A percentile compares a stretch with the other conserved stretches of the same genome.
Conservation (phyloP, 352 stramenopile genomes). For the Globisporangium lucens region DNA sequence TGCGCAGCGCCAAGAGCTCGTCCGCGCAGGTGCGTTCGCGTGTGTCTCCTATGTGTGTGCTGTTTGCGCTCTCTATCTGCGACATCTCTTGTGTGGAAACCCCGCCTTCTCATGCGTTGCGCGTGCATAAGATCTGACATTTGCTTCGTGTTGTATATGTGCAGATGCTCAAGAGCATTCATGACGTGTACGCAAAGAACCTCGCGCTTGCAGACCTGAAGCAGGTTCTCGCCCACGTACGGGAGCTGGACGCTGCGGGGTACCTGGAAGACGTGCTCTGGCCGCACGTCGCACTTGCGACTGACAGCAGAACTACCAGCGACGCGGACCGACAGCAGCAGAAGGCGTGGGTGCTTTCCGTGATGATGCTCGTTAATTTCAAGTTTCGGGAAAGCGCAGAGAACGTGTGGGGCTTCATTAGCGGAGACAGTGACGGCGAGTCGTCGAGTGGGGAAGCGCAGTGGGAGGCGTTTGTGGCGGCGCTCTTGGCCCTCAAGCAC, state of each 20-base stretch:
- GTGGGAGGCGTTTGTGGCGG: constrained; percentile 38
- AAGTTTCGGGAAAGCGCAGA: constrained; percentile 11
- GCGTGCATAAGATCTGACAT: neutral
- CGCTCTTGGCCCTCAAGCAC: constrained; percentile 28
- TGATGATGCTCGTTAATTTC: constrained; percentile 43
- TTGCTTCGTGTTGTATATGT: neutral
- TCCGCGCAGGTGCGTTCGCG: constrained; percentile 8
- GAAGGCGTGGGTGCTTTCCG: constrained; percentile 38
- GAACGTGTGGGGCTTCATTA: constrained; percentile 15
- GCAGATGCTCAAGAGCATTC: constrained; percentile 21
- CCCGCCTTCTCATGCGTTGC: no score
- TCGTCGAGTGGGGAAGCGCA: constrained; percentile 6
- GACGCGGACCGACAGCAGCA: constrained; percentile 35
- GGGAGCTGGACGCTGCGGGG: constrained; percentile 21
- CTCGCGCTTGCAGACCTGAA: constrained; percentile 22
- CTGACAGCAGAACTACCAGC: neutral
- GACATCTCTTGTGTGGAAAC: neutral
- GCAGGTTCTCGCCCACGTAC: constrained; percentile 22
- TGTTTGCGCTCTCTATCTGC: neutral
- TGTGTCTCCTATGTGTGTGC: neutral
- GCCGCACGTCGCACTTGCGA: constrained; percentile 25
- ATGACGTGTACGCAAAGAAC: constrained; percentile 34
- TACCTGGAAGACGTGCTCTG: constrained; percentile 64
- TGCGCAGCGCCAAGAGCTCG: neutral
- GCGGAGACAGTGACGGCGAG: constrained; percentile 9